Percentiles rank a stretch among this genome's conserved stretches.
phyloP scores from a whole-genome alignment of 306 rosid species.

The Lupinus albus region DNA sequence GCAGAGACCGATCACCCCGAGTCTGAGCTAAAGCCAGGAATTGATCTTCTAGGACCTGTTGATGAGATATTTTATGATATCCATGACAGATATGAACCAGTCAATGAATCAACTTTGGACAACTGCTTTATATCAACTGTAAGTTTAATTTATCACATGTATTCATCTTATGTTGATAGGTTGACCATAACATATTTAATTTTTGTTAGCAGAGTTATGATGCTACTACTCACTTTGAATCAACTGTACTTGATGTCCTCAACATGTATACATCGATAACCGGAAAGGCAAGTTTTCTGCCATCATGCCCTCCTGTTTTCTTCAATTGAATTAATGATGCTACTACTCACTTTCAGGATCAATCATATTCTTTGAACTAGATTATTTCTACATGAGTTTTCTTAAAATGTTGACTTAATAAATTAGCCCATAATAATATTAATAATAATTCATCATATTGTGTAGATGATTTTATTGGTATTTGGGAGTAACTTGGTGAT shows the following conservation, averaged over 20 bases:
- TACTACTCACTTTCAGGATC: too few species aligned
- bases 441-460: constrained; percentile 6
- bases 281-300: constrained; percentile 81
- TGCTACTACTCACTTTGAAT: constrained; percentile 94
- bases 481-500: constrained; percentile 16
- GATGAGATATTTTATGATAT: constrained; percentile 89
- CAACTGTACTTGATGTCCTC: constrained; percentile 87
- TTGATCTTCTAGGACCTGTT: constrained; percentile 85
- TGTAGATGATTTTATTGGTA: constrained; percentile 23
- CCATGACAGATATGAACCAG: constrained; percentile 88
- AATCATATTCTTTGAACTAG: not conserved
- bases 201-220: constrained; percentile 81
- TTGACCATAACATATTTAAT: not conserved
- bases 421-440: too few species aligned
- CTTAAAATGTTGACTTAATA: not conserved
- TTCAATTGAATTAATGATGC: constrained; percentile 25
- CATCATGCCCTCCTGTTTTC: too few species aligned
- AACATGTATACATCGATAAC: constrained; percentile 94
- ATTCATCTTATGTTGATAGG: constrained; percentile 5
- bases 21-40: constrained; percentile 88
- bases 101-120: constrained; percentile 84
- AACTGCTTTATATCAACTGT: constrained; percentile 92
- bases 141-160: constrained; percentile 44
- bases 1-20: constrained; percentile 92
- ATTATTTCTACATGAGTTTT: not conserved